Evolutionary conservation across 1,284 basidiomycete species (phyloP), one percentile per base, ranked within the genome.

Genomic region (Xerocomus minutiporus): DNA sequence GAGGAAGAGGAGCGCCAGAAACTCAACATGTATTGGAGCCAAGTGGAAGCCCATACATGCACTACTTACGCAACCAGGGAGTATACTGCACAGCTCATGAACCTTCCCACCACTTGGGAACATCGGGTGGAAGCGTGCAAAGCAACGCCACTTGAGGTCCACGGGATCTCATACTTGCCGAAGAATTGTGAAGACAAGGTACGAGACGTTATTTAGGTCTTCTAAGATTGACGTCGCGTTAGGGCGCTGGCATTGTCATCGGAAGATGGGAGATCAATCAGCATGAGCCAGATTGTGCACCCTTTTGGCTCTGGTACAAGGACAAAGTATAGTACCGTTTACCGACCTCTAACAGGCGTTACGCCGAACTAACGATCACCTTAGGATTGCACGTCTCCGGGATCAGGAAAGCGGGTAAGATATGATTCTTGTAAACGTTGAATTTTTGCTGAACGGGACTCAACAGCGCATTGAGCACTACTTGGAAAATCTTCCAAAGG

Each of bases 151-250:
- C 55, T 61, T 4, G 55, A 57, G 23, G 38, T 66, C 11, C 66
- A 63, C 29, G 66, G 66, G 8, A 3, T 55, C 8, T 55, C 52
- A 1, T 48, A 68, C 44, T 32, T 59, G 4, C 63, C 64, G 0
- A 56, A 39, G 13, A 55, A 20, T 13, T 68, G 64, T 26, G 61
- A 65, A 47, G 64, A 68, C 13, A 54, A 31, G 40, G 66, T 62
- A 40, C 4, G 60, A 34, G 12, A 3, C 29, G 8, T 8, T 25
- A 11, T 9, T 31, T 8, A 25, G 2, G 36, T 23, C 12, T 13
- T 31, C 20, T 9, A n/a, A 39, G 1, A n/a, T 25, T 63, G 23
- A 64, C 3, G 9, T 43, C 4, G 4, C 31, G 11, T 4, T 39
- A 65, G 67, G 67, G 66, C 2, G 53, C 50, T 8, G 56, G 56